A percentile compares a stretch with the other conserved stretches of the same genome.
Evolutionary conservation across 345 rosid genomes (phyloP).

Genomic region (Dimocarpus longan): DNA sequence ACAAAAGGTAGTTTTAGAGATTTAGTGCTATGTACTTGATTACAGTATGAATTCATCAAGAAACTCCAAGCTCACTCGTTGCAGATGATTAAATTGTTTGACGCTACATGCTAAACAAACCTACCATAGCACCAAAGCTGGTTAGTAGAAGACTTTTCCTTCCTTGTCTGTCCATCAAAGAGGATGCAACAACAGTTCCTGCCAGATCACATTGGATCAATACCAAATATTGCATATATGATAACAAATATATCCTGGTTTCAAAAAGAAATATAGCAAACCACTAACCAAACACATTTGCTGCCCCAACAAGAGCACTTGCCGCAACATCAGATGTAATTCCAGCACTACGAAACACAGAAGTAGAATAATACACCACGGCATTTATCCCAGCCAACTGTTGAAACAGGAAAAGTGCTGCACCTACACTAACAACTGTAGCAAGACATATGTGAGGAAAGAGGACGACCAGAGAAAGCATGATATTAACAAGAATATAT

Average conservation of each 20-base stretch:
- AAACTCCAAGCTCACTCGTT: constrained; percentile 3
- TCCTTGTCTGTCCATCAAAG: constrained; percentile 97
- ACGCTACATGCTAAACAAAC: constrained; percentile 8
- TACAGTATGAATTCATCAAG: background rate
- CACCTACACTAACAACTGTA: constrained; percentile 98
- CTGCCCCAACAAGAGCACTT: constrained; percentile 98
- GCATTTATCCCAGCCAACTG: constrained; percentile 99
- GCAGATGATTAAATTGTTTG: background rate
- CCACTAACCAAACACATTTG: constrained; percentile 88
- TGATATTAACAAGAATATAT: background rate
- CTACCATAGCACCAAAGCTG: constrained; percentile 96
- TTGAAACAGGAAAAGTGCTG: constrained; percentile 97
- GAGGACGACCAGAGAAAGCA: background rate
- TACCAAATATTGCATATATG: background rate
- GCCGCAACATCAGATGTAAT: constrained; percentile 96
- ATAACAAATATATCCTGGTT: background rate
- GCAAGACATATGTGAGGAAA: constrained; percentile 19
- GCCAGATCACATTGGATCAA: constrained; percentile 25
- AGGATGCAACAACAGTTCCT: constrained; percentile 97
- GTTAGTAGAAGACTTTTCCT: constrained; percentile 86
- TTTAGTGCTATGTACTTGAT: constrained; percentile 1
- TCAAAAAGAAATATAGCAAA: background rate
- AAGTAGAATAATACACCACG: constrained; percentile 94
- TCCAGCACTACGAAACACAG: constrained; percentile 94
- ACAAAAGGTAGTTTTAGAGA: background rate